Evolutionary conservation across 345 rosid genomes (phyloP).

Genomic region (Turnera subulata): DNA sequence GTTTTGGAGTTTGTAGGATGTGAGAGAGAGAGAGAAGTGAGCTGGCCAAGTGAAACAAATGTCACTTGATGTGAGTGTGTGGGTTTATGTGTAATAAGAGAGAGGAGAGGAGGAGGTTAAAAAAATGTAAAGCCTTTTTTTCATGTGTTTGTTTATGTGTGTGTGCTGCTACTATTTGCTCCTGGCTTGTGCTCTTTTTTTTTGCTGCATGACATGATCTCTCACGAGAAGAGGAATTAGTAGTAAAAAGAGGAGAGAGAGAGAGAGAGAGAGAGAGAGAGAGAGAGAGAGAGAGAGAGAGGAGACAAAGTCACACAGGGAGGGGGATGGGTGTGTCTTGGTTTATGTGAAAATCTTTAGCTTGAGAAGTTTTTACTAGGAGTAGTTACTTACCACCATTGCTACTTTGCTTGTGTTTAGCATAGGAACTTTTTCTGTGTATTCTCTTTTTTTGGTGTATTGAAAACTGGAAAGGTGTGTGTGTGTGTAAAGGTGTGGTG

Average conservation of each 20-base stretch:
- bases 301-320: background rate
- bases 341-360: slow-evolving; percentile 26
- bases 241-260: background rate
- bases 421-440: too few relatives aligned
- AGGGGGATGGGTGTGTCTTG: slow-evolving; percentile 1
- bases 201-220: slow-evolving; percentile 56
- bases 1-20: slow-evolving; percentile 16
- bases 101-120: too few relatives aligned
- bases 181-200: background rate
- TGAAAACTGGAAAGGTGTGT: too few relatives aligned
- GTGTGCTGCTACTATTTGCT: background rate
- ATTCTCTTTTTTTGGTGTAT: too few relatives aligned
- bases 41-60: slow-evolving; percentile 47
- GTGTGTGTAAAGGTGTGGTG: too few relatives aligned
- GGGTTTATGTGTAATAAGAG: slow-evolving; percentile 19
- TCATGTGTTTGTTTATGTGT: too few relatives aligned
- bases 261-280: background rate
- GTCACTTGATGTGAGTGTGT: slow-evolving; percentile 16
- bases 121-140: slow-evolving; percentile 2
- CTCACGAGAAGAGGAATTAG: slow-evolving; percentile 20
- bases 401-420: too few relatives aligned
- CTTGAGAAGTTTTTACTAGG: slow-evolving; percentile 24
- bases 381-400: too few relatives aligned
- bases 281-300: slow-evolving; percentile 9
- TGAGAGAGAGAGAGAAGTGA: slow-evolving; percentile 26